Conservation (phyloP, 352 stramenopile genomes). For the Globisporangium viniferum region DNA sequence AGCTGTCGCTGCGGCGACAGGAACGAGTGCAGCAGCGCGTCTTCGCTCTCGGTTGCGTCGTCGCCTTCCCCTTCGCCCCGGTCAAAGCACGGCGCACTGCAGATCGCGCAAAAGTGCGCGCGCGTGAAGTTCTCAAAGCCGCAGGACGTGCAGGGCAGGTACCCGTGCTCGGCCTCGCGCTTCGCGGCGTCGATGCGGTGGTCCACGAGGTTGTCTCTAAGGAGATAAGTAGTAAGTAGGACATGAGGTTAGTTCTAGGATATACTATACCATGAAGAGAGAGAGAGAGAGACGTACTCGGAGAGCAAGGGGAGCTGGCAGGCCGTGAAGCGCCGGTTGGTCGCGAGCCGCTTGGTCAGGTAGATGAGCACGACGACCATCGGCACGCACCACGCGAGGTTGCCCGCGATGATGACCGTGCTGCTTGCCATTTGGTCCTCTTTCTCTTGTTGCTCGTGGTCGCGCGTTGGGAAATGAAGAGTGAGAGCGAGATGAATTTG, state of each 20-base stretch:
- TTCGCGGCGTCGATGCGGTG: constrained; percentile 16
- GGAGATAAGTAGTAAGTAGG: too few species aligned
- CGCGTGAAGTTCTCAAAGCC: constrained; percentile 8
- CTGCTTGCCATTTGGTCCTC: background rate
- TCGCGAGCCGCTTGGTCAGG: constrained; percentile 12
- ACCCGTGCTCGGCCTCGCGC: constrained; percentile 5
- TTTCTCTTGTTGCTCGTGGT: background rate
- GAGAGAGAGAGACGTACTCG: constrained; percentile 6
- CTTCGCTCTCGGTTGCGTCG: constrained; percentile 88
- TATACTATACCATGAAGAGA: background rate
- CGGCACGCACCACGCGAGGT: constrained; percentile 9
- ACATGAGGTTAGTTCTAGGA: background rate
- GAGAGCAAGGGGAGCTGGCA: constrained; percentile 13
- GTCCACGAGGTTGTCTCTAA: constrained; percentile 10
- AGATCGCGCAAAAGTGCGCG: constrained; percentile 8
- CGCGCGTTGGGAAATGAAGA: background rate
- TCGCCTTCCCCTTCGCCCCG: background rate
- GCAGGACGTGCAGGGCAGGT: background rate
- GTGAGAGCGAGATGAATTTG: background rate
- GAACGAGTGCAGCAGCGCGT: constrained; percentile 88
- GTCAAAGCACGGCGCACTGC: constrained; percentile 1
- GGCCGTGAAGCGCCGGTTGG: constrained; percentile 11
- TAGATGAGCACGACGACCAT: constrained; percentile 13
- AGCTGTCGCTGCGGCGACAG: constrained; percentile 16
- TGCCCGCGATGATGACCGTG: constrained; percentile 5